phyloP scores from a whole-genome alignment of 164 flowering plant species.

The Taxillus chinensis region DNA sequence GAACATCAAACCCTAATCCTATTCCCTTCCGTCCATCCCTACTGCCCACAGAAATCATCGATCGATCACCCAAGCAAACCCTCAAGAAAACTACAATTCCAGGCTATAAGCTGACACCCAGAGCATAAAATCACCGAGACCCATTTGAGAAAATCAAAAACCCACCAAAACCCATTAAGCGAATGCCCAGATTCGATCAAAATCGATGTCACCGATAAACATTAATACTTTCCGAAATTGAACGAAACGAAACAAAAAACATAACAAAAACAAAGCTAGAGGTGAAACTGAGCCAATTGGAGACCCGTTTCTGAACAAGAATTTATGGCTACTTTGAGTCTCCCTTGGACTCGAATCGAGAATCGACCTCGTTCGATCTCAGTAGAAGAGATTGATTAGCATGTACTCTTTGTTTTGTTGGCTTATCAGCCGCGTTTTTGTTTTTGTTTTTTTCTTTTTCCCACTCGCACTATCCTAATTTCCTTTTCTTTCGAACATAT shows the following conservation, averaged over 20 bases:
- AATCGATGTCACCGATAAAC: conserved; percentile 18
- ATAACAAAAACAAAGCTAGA: not conserved
- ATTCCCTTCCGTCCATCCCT: conserved; percentile 62
- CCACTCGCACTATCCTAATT: too few species aligned
- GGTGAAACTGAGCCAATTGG: not conserved
- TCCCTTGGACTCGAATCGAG: not conserved
- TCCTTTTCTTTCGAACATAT: too few species aligned
- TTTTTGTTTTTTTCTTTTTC: too few species aligned
- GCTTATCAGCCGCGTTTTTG: too few species aligned
- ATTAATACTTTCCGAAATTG: not conserved
- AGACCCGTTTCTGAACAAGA: not conserved
- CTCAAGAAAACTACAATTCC: conserved; percentile 8
- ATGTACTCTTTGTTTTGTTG: not conserved
- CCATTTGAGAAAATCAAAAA: conserved; percentile 17
- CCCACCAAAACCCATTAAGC: conserved; percentile 14
- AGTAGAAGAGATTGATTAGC: conserved; percentile 19
- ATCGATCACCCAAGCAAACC: conserved; percentile 13
- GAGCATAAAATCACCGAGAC: conserved; percentile 11
- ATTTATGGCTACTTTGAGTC: not conserved
- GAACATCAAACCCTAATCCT: conserved; percentile 41
- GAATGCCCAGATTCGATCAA: conserved; percentile 14
- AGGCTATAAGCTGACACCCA: conserved; percentile 8
- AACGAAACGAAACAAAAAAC: not conserved
- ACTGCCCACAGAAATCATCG: conserved; percentile 62
- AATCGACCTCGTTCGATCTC: conserved; percentile 21